Evolutionary conservation across 495 filamentous ascomycete species (phyloP).

Genomic region (Aspergillus nidulans): DNA sequence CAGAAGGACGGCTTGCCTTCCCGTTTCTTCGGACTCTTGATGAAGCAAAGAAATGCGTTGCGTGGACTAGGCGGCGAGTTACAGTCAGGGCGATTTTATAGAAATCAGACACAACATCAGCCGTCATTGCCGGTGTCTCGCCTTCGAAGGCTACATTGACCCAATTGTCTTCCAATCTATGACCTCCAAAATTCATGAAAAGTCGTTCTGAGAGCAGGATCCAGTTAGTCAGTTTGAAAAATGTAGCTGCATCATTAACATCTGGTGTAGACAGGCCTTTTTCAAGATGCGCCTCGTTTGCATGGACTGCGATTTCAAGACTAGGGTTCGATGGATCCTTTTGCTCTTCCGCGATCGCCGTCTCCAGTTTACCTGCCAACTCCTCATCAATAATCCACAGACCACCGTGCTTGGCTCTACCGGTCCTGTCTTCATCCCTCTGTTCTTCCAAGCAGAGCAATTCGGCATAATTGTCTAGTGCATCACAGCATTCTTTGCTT

Average conservation of each 20-base stretch:
- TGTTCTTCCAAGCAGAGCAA: slow-evolving; percentile 55
- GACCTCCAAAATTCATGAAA: slow-evolving; percentile 71
- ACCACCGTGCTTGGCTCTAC: slow-evolving; percentile 50
- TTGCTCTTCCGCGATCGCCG: neutral
- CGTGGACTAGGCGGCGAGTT: slow-evolving; percentile 64
- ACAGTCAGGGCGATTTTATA: slow-evolving; percentile 61
- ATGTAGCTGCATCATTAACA: slow-evolving; percentile 44
- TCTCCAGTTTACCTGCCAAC: slow-evolving; percentile 37
- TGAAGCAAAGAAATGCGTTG: slow-evolving; percentile 62
- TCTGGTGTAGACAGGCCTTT: slow-evolving; percentile 3
- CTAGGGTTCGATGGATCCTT: neutral
- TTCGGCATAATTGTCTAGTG: slow-evolving; percentile 67
- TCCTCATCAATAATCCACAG: slow-evolving; percentile 51
- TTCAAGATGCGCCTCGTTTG: slow-evolving; percentile 13
- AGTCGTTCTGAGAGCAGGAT: slow-evolving; percentile 58
- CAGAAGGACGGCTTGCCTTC: slow-evolving; percentile 27
- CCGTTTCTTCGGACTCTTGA: slow-evolving; percentile 47
- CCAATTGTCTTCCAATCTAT: slow-evolving; percentile 62
- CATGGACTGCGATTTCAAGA: neutral
- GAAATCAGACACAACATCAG: slow-evolving; percentile 69
- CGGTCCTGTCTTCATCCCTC: slow-evolving; percentile 47
- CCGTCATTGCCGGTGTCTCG: slow-evolving; percentile 59
- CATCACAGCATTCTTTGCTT: slow-evolving; percentile 54
- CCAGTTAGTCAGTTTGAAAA: slow-evolving; percentile 60
- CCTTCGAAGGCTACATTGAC: slow-evolving; percentile 37